Evolutionary conservation across 106 monocot species (phyloP).

Genomic region (Allium fistulosum): DNA sequence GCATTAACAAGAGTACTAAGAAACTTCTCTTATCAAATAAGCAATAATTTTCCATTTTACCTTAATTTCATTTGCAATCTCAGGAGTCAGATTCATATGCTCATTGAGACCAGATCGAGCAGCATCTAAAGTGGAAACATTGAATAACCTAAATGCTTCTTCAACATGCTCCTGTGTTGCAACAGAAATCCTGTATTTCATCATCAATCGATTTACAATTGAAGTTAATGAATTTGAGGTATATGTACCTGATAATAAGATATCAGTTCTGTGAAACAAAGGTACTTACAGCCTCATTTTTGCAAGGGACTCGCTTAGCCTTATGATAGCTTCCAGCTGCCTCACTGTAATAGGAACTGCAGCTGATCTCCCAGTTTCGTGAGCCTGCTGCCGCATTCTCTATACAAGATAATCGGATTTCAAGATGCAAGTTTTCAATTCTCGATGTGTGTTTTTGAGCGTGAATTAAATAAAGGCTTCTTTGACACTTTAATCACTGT

Average conservation of each 20-base stretch:
- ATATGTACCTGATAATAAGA: neutral
- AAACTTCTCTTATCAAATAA: too few species aligned
- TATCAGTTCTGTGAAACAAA: neutral
- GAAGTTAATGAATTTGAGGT: neutral
- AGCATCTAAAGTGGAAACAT: conserved; percentile 96
- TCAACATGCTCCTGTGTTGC: conserved; percentile 96
- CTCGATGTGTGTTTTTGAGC: too few species aligned
- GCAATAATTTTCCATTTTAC: conserved; percentile 9
- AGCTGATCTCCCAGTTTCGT: conserved; percentile 80
- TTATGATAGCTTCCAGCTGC: conserved; percentile 98
- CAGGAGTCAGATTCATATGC: conserved; percentile 82
- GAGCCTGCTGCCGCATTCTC: conserved; percentile 95
- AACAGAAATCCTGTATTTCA: conserved; percentile 47
- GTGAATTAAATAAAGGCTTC: too few species aligned
- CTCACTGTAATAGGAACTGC: conserved; percentile 96
- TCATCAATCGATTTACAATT: neutral
- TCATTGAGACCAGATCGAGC: conserved; percentile 95
- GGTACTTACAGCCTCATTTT: conserved; percentile 88
- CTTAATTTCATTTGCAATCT: conserved; percentile 98
- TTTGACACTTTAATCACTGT: too few species aligned
- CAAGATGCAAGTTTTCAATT: neutral
- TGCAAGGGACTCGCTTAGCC: conserved; percentile 90
- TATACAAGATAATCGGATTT: conserved; percentile 14
- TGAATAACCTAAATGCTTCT: conserved; percentile 90
- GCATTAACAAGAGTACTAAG: too few species aligned